Evolutionary conservation across 1,139 yeast genomes (phyloP), one percentile per base, ranked within the genome.

Genomic region (Pichia sp.): DNA sequence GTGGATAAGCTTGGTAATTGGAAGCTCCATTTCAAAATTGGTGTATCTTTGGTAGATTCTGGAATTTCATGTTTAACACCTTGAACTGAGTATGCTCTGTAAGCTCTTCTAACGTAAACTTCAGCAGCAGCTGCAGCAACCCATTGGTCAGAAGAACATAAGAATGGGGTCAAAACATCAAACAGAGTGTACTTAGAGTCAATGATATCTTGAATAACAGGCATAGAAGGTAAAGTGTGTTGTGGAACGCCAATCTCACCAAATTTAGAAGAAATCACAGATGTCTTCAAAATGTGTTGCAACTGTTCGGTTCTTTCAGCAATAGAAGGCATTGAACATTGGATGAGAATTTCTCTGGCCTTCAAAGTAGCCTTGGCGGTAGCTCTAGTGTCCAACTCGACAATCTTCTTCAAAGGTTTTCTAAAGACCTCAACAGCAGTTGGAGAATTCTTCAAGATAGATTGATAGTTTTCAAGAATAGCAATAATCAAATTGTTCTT

Each of bases 51-150:
- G 12, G 70, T 55, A 27, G 36, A 40, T 58, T 80, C 81, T 58
- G 84, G 80, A 67, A 75, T 75, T 61, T 79, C 81, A 68, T 89
- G 88, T 55, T 77, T 74, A 56, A 93, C 80, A 59, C 85, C 86
- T 55, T 90, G 87, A 61, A 93, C 84, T 44, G 91, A 86, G 73
- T 95, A 95, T 46, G 98, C 98, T 69, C 98, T 85, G 78, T 92
- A 93, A 51, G 98, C 96, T 71, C 99, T 87, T 73, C 99, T 87
- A 57, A 92, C 85, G 72, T 93, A 93, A 56, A 93, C 96, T 73
- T 93, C 98, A 50, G 96, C 90, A 46, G 99, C 98, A 42, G 99
- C 98, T 65, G 93, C 81, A 5, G 95, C 87, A 59, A 93, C 95
- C 80, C 90, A 88, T 52, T 88, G 88, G 67, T 95, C 98, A 27